Evolutionary conservation across 352 stramenopile species (phyloP), one percentile per base, ranked within the genome.

Genomic region (Phytopythium litorale): DNA sequence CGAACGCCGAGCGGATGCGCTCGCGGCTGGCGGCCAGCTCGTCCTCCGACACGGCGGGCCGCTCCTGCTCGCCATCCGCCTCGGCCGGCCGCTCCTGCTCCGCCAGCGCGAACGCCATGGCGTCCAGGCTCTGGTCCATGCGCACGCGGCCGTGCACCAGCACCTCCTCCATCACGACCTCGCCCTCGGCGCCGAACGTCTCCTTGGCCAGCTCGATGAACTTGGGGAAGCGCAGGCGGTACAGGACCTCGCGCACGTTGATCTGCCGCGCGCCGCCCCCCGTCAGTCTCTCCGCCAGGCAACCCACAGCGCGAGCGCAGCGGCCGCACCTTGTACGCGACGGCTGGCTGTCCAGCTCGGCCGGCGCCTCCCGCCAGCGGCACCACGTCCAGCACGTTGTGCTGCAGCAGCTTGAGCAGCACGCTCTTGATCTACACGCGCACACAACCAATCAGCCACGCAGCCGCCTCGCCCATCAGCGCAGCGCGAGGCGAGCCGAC

Each of bases 111-210:
- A 88, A 89, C 9, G 87, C 81, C 87, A 96, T 96, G 25, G 81
- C 71, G 15, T 94, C 85, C 38, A 96, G 55, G 33, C 83, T 93
- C 67, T 96, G 85, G 72, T 94, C 87, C 49, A 96, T 79, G 13
- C 87, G 87, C 56, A 96, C 75, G 58, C 87, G 81, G 9, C 87
- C 87, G 50, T 92, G 83, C 42, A 94, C 82, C 7, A 96, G 60
- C n/a, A 96, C 64, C 62, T 96, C 87, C 58, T 96, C 85, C 87
- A 96, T 96, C 40, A 96, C 85, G 33, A 96, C 78, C 56, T 94
- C 84, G 37, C 87, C 87, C 64, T 90, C 83, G 12, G 84, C 51
- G 38, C 87, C 87, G 62, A 96, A 96, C 18, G 60, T 60, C 40
- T 91, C 72, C 59, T 90, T 90, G 40, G 84, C 80, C 49, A 84